Base-by-base conservation (phyloP, 805 yeast species). In the Saturnispora sanitii region DNA sequence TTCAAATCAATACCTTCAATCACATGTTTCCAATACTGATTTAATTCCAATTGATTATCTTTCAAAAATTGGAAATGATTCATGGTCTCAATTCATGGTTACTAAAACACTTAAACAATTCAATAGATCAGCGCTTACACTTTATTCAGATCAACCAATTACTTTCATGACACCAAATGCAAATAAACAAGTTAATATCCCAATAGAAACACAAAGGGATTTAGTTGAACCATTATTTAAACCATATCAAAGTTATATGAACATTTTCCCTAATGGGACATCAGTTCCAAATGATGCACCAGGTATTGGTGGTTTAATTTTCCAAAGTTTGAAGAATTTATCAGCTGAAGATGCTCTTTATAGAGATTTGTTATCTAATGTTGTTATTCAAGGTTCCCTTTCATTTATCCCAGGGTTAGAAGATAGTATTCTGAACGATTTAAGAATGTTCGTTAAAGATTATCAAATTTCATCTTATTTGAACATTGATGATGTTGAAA, bases 151-250 rank as follows among this genome's bases (percentile, higher is more conserved):
- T 29, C 38, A 34, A 9, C 38, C 33, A n/a, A 20, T 40, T 28
- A 34, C 42, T 3, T 40, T 18, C 21, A 30, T 34, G 12, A 40
- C 42, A 5, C 82, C 85, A 9, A 69, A 70, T 46, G 77, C 77
- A 3, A 49, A 74, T 34, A 48, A 45, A 21, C 61, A 64, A 12
- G 65, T 77, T 38, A 15, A 18, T 21, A 25, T 35, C 6, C 28
- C 38, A 5, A 18, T 25, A 15, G 30, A 29, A 12, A 19, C 28
- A 19, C 42, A 40, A 28, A 27, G 42, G 13, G 37, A 25, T 4
- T 60, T 79, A 36, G 62, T 79, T 6, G 94, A 85, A 60, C 77
- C 85, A 6, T 56, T 85, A 39, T 82, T 84, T 64, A 73, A 75
- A 42, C 94, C 94, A 2, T 61, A 66, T 18, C 61, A 63, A 23